A percentile compares a stretch with the other conserved stretches of the same genome.
Evolutionary conservation across 2,329 filamentous ascomycete species (phyloP).

Genomic region (Fusarium gaditjirri): DNA sequence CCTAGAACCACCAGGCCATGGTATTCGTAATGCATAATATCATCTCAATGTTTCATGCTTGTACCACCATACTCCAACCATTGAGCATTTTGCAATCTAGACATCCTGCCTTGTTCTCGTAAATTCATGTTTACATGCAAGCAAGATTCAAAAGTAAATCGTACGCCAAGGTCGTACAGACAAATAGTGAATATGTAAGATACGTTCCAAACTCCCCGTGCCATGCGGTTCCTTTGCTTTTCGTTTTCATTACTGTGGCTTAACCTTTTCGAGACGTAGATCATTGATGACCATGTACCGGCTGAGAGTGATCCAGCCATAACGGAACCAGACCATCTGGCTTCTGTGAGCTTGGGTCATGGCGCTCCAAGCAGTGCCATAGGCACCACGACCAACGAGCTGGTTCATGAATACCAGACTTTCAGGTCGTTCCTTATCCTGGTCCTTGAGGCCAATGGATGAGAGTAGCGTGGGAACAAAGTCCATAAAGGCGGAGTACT

Average conservation of each 20-base stretch:
- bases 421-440: conserved; percentile 55
- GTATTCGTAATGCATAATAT: conserved; percentile 5
- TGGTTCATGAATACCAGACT: conserved; percentile 78
- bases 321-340: conserved; percentile 99
- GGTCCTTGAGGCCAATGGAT: conserved; percentile 51
- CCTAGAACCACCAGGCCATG: not conserved
- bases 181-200: conserved; percentile 6
- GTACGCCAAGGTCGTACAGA: conserved; percentile 12
- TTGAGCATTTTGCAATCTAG: not conserved
- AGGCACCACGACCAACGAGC: conserved; percentile 67
- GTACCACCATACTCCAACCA: not conserved
- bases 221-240: conserved; percentile 20
- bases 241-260: conserved; percentile 19
- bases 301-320: conserved; percentile 91
- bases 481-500: conserved; percentile 85
- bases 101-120: not conserved
- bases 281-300: conserved; percentile 98
- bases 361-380: conserved; percentile 75
- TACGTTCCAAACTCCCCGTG: conserved; percentile 21
- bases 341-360: conserved; percentile 93
- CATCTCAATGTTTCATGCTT: not conserved
- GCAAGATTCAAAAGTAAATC: conserved; percentile 8
- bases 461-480: conserved; percentile 72
- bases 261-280: conserved; percentile 65
- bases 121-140: conserved; percentile 2